Evolutionary conservation across 2,329 filamentous ascomycete species (phyloP), one percentile per base, ranked within the genome.

Genomic region (Botrytis medusae): DNA sequence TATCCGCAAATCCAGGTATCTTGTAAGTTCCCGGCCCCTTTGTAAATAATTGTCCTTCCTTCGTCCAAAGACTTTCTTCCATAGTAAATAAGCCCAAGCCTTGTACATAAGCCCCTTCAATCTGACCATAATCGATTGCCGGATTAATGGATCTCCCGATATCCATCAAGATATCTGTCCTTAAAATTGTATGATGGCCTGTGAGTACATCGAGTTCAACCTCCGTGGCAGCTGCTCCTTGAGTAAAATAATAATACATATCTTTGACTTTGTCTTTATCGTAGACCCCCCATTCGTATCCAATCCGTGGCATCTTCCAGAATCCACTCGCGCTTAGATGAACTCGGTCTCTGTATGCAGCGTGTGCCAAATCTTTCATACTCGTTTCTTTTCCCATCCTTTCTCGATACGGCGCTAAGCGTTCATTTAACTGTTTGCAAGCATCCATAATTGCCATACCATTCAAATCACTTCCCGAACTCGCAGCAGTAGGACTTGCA

Each of bases 191-290:
- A 93, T 93, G 98, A 76, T 96, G 93, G 57, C 96, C 96, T 0
- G 96, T 98, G 32, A 99, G 84, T 0, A 93, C 95, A 82, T 99
- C 96, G 74, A 99, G 87, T 83, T 98, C 93, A 14, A 98, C 94
- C 83, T 98, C 96, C 20, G 95, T 92, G 0, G 93, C 93, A 0
- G 95, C 90, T 7, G 98, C 95, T 80, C 93, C 91, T 81, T 93
- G 95, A 0, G 95, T 98, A 84, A 98, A 98, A 86, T 98, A 98
- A 84, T 95, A 98, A 86, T 94, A 98, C 94, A 98, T 97, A 16
- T 77, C 77, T 34, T 79, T 77, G 4, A 77, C 75, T 7, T 69
- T 77, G 82, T 95, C 92, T 59, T 94, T 94, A 32, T 87, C 91
- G 83, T 98, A 98, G 75, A 91, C 90, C 29, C 90, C 93, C 95